Base-by-base conservation (phyloP, 768 basidiomycete species). In the Termitomyces bulborhizus region DNA sequence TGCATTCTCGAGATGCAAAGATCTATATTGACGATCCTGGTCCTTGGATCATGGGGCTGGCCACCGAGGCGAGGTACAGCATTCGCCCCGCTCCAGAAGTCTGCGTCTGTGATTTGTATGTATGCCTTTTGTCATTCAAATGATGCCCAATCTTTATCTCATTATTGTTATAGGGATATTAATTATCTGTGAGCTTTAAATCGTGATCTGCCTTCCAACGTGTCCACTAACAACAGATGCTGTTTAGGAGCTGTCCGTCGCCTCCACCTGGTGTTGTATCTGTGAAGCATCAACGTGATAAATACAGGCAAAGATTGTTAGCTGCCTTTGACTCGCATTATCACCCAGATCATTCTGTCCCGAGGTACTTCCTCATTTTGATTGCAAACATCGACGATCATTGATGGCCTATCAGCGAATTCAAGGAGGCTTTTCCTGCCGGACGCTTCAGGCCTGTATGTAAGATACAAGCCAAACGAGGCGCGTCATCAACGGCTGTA, bases 11-110 rank as follows among this genome's bases (percentile, higher is more conserved):
- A 44, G 96, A 97, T 60, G 86, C 92, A 27, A 91, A 88, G 66
- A 91, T 98, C 51, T 91, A 93, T 61, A 87, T 95, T 58, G 94
- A 98, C 61, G 94, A 98, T 68, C 93, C 95, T 42, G 95, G 95
- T 34, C 96, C 96, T 57, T 98, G 93, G 86, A 93, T 98, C 63
- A 82, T 98, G 69, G 95, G 91, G 36, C 76, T 96, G 39, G 84
- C 91, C 11, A 90, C 90, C 1, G 88, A 95, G 65, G 86, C 89
- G 7, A 79, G 91, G 56, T 88, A 92, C 67, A 81, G 88, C 60
- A 75, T 92, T 18, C 77, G 87, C 27, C 80, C 86, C 8, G 74
- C 85, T 1, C 75, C 88, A 0, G 96, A 98, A 66, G 86, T 95
- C 32, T 93, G 90, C 65, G 76, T 97, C 41, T 85, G 90, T 61